Evolutionary conservation across 495 filamentous ascomycete genomes (phyloP).

Genomic region (Lepraria neglecta): DNA sequence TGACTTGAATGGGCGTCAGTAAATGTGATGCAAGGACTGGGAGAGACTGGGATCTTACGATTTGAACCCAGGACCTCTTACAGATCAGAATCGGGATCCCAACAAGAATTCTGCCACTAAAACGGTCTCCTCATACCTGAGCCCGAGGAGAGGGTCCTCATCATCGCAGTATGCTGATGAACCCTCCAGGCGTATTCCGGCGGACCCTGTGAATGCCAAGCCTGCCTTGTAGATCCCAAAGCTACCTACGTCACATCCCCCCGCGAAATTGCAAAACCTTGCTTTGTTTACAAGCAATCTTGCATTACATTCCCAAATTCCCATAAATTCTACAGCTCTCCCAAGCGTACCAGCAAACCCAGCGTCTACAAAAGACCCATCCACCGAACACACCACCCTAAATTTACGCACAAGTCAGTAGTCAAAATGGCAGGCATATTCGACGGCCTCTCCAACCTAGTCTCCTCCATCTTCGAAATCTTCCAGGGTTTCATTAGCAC

Average conservation of each 20-base stretch:
- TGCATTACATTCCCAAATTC: neutral
- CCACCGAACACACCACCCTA: neutral
- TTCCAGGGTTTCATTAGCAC: slow-evolving; percentile 28
- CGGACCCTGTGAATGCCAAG: no score
- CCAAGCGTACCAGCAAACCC: neutral
- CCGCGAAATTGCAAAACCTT: neutral
- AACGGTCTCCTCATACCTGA: no score
- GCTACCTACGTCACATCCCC: slow-evolving; percentile 1
- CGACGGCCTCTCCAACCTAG: slow-evolving; percentile 32
- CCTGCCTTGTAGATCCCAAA: slow-evolving; percentile 3
- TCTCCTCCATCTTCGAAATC: slow-evolving; percentile 37
- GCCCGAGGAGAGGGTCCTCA: no score
- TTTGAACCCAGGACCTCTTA: no score
- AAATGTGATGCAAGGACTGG: no score
- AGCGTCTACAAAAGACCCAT: neutral
- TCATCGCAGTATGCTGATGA: no score
- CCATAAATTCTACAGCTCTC: neutral
- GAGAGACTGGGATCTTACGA: no score
- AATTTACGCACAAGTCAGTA: neutral
- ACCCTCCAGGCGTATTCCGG: no score
- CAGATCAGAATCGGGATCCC: no score
- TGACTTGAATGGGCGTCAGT: no score
- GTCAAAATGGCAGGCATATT: slow-evolving; percentile 34
- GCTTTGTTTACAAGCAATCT: slow-evolving; percentile 12
- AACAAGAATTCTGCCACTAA: no score